Base-by-base conservation (phyloP, 345 rosid genomes). In the Excoecaria cochinchinensis region DNA sequence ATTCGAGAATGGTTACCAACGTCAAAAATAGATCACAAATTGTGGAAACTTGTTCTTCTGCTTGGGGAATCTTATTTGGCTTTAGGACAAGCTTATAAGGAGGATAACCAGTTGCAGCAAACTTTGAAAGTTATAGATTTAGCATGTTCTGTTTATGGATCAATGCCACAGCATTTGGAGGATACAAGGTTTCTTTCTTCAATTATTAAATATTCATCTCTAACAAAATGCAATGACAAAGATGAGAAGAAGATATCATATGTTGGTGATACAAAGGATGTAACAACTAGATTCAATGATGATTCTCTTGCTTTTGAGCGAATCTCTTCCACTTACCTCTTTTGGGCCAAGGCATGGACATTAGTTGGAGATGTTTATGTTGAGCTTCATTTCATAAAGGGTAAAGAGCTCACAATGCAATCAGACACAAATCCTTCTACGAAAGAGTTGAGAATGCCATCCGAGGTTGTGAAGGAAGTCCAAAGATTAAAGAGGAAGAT, bases 1-100 rank as follows among this genome's bases (percentile, higher is more conserved):
- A 91, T 95, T 74, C 87, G 91, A 63, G 91, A 92, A 72, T 95
- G 99, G 99, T 90, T 95, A 62, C 97, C 97, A 73, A 92, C 89
- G 53, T 92, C 97, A 38, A 89, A 91, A 74, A 75, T 95, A 79
- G 97, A 95, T 79, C 84, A 89, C 75, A 95, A 86, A 77, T 56
- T 90, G 83, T 95, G 99, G 99, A 95, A 91, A 59, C 97, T 95
- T n/a, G 94, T 95, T 79, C 90, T 92, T 71, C 89, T 95, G 77
- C 99, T 95, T 13, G 97, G 98, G 65, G 99, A 95, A 81, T 92
- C 98, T 65, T 95, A 95, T 81, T 73, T 95, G 79, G 92, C 97
- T 31, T 87, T 95, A 16, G 99, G 90, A 61, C 92, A 91, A 82
- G 90, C 97, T 66, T 90, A 90, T 81, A 90, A 85, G 83, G 97